Evolutionary conservation across 306 rosid species (phyloP).

Genomic region (Erythrophleum fordii): DNA sequence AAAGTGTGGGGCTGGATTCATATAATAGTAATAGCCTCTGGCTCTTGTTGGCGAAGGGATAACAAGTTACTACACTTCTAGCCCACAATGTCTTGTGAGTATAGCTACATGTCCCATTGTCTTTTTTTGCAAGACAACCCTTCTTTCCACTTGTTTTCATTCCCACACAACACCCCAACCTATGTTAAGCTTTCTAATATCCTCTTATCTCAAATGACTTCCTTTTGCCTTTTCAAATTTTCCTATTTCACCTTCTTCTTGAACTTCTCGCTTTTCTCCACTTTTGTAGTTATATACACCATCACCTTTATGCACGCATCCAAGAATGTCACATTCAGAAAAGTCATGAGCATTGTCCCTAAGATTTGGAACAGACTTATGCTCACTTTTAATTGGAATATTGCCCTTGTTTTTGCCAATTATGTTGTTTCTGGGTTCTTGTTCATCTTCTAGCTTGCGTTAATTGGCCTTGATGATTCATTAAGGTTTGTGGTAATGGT

Average conservation of each 20-base stretch:
- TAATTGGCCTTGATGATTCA: not conserved
- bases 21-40: too few relatives aligned
- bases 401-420: conserved; percentile 27
- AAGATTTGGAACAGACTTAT: conserved; percentile 52
- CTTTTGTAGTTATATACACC: conserved; percentile 53
- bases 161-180: not conserved
- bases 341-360: conserved; percentile 49
- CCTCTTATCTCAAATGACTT: conserved; percentile 37
- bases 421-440: not conserved
- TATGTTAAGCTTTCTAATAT: not conserved
- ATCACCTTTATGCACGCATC: conserved; percentile 44
- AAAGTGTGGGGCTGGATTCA: too few relatives aligned
- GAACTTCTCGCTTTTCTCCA: conserved; percentile 47
- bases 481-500: too few relatives aligned
- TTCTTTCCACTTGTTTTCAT: too few relatives aligned
- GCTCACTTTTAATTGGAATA: conserved; percentile 48
- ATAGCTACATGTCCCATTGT: too few relatives aligned
- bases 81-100: too few relatives aligned
- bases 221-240: conserved; percentile 36
- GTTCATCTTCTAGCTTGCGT: not conserved
- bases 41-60: too few relatives aligned
- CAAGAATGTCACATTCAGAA: conserved; percentile 32
- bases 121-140: too few relatives aligned
- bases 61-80: too few relatives aligned
- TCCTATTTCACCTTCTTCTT: conserved; percentile 42